Percentiles rank a stretch among this genome's conserved stretches.
Conservation (phyloP, 805 yeast species). For the Myxozyma neotropica region DNA sequence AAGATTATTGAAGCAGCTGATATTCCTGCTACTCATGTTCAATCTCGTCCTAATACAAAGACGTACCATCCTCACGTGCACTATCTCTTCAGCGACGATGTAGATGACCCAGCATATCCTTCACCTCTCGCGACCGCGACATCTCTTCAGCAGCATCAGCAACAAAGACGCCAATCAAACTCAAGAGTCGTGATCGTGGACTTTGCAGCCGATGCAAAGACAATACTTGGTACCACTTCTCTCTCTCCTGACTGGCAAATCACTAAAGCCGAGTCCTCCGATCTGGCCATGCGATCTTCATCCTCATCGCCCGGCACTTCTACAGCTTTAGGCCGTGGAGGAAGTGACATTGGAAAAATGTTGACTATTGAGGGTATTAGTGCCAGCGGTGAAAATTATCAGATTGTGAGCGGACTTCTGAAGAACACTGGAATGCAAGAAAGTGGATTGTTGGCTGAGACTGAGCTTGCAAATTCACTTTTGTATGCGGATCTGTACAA, state of each 20-base stretch:
- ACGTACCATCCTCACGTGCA: slow-evolving; percentile 43
- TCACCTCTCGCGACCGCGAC: slow-evolving; percentile 12
- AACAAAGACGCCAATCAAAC: background rate
- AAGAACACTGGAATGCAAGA: slow-evolving; percentile 2
- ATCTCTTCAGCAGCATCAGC: background rate
- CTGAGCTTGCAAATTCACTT: slow-evolving; percentile 14
- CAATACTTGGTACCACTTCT: slow-evolving; percentile 40
- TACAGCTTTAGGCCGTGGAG: background rate
- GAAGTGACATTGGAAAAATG: slow-evolving; percentile 22
- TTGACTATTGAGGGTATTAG: slow-evolving; percentile 34
- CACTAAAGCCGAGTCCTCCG: slow-evolving; percentile 34
- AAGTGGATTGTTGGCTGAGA: slow-evolving; percentile 9
- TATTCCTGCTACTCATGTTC: background rate
- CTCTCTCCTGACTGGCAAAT: slow-evolving; percentile 47
- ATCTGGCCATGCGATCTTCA: slow-evolving; percentile 23
- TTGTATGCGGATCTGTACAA: slow-evolving; percentile 16
- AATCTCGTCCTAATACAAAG: background rate
- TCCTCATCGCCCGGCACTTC: background rate
- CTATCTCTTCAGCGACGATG: slow-evolving; percentile 45
- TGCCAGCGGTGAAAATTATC: slow-evolving; percentile 14
- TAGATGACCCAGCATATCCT: slow-evolving; percentile 12
- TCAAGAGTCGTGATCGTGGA: slow-evolving; percentile 42
- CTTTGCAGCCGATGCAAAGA: slow-evolving; percentile 42
- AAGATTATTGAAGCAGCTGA: slow-evolving; percentile 4
- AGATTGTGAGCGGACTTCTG: background rate